Percentiles rank a stretch among this genome's conserved stretches.
These are phyloP conservation scores for Vitis rupestris DNA, from an alignment of 164 flowering plant species.

Conservation along the genomic window DNA sequence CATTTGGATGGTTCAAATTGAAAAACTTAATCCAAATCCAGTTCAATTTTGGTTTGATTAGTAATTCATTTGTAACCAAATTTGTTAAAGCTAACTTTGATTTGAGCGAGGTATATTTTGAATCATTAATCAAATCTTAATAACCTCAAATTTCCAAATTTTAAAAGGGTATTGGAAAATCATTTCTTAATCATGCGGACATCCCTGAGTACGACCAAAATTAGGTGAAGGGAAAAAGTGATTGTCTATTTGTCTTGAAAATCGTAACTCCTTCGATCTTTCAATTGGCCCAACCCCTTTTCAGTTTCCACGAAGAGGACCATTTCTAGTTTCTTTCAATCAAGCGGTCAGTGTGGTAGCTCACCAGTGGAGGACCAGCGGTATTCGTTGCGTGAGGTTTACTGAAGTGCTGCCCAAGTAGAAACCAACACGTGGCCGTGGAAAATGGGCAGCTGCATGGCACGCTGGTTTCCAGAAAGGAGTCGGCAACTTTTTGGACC, in stretches of 20 bases:
- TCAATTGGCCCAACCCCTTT: background rate
- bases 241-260: too few species aligned
- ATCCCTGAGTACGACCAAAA: background rate
- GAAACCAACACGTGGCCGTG: constrained; percentile 3
- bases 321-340: background rate
- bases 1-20: too few species aligned
- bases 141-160: too few species aligned
- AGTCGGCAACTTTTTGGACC: background rate
- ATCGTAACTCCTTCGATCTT: too few species aligned
- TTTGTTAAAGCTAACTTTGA: too few species aligned
- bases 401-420: background rate
- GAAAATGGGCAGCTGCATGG: background rate
- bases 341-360: background rate
- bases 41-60: too few species aligned
- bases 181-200: too few species aligned
- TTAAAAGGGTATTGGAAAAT: too few species aligned
- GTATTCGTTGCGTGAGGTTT: background rate
- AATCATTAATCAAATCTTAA: too few species aligned
- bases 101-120: too few species aligned
- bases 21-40: too few species aligned
- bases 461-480: background rate
- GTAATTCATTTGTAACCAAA: too few species aligned
- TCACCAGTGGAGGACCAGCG: background rate
- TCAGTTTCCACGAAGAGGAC: background rate
- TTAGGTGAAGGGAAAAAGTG: background rate